Percentiles rank a stretch among this genome's conserved stretches.
Evolutionary conservation across 768 basidiomycete species (phyloP).

Genomic region (Mycena pura): DNA sequence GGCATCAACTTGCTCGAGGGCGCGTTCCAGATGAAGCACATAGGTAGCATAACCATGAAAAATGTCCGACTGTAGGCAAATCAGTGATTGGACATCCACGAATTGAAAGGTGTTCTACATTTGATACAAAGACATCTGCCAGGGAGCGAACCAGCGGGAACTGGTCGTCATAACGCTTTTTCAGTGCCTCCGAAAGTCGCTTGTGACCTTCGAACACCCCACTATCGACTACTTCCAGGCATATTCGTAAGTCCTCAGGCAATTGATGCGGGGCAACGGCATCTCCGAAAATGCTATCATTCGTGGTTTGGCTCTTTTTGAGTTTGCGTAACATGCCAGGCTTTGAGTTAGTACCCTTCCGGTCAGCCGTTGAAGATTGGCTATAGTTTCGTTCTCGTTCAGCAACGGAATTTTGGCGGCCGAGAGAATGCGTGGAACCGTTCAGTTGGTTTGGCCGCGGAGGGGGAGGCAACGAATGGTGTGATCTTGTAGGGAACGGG

Average conservation of each 20-base stretch:
- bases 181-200: constrained; percentile 81
- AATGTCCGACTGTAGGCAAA: constrained; percentile 76
- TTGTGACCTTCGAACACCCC: constrained; percentile 92
- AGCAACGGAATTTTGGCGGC: constrained; percentile 67
- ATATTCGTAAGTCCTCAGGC: constrained; percentile 86
- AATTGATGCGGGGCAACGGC: constrained; percentile 78
- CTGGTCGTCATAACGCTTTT: constrained; percentile 93
- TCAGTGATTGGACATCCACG: constrained; percentile 15
- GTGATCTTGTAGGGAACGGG: constrained; percentile 82
- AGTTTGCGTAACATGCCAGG: constrained; percentile 71
- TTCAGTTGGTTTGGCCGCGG: constrained; percentile 59
- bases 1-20: constrained; percentile 86
- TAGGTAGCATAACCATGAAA: constrained; percentile 94
- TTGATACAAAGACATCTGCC: constrained; percentile 95
- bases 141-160: constrained; percentile 92
- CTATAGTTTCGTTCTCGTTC: constrained; percentile 59
- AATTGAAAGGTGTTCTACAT: constrained; percentile 61
- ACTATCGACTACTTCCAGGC: constrained; percentile 85
- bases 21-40: constrained; percentile 92
- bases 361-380: constrained; percentile 40
- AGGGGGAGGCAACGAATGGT: constrained; percentile 76
- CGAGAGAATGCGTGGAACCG: constrained; percentile 77
- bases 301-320: constrained; percentile 66
- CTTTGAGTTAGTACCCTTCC: constrained; percentile 42
- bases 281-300: constrained; percentile 54